These are phyloP conservation scores for Quercus parvula DNA, from an alignment of 306 rosid genomes.

Conservation along the genomic window DNA sequence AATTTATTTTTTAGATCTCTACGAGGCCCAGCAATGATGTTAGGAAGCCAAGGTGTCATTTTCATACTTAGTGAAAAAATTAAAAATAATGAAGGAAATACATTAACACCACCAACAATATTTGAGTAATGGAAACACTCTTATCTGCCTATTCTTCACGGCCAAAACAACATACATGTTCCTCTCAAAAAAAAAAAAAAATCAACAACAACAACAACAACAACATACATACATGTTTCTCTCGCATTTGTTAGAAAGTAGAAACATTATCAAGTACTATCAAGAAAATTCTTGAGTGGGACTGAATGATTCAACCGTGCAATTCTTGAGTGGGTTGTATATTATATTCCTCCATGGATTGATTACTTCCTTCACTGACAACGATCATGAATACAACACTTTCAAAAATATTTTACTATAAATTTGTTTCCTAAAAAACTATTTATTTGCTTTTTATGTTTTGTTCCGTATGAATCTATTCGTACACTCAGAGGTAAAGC, in stretches of 20 bases:
- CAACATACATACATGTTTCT: background rate
- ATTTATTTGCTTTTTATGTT: too few species aligned
- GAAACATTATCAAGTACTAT: background rate
- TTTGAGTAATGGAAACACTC: slow-evolving; percentile 28
- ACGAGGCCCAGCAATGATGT: background rate
- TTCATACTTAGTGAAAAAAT: background rate
- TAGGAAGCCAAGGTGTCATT: background rate
- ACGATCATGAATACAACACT: too few species aligned
- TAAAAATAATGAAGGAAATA: background rate
- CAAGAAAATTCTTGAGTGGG: background rate
- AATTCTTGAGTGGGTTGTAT: background rate
- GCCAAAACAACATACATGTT: background rate
- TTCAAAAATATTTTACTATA: too few species aligned
- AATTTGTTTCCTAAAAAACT: too few species aligned
- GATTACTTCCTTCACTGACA: too few species aligned
- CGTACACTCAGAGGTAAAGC: too few species aligned
- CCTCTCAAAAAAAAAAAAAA: too few species aligned
- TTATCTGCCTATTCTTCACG: background rate
- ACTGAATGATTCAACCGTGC: background rate
- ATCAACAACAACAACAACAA: too few species aligned
- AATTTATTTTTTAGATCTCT: background rate
- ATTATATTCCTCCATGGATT: background rate
- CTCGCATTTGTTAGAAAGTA: too few species aligned
- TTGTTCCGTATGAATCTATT: too few species aligned
- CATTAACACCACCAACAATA: slow-evolving; percentile 2